These are phyloP conservation scores for Dioscorea zingiberensis DNA, from an alignment of 106 monocot species.

Conservation along the genomic window DNA sequence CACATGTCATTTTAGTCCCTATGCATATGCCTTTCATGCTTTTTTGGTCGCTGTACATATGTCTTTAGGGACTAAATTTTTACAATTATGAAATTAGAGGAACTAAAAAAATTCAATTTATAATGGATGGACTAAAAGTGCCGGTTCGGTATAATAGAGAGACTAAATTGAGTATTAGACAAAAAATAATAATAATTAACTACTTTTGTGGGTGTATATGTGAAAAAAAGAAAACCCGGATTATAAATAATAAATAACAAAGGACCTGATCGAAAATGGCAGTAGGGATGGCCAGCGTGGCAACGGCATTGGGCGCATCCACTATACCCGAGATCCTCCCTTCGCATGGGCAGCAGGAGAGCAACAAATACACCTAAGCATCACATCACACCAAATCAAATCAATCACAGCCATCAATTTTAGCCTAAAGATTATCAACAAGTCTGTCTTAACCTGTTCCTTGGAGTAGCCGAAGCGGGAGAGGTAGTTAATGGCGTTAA, in stretches of 20 bases:
- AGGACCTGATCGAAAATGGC: conserved; percentile 82
- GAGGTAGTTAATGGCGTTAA: conserved; percentile 80
- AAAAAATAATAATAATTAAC: too few relatives aligned
- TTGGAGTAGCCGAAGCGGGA: conserved; percentile 81
- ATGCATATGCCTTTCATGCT: too few relatives aligned
- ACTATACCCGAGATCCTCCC: conserved; percentile 92
- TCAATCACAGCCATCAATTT: neutral
- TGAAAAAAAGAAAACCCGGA: too few relatives aligned
- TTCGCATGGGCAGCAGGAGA: conserved; percentile 84
- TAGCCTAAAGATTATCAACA: neutral
- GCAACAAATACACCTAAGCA: conserved; percentile 64
- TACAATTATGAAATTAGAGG: too few relatives aligned
- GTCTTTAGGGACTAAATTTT: too few relatives aligned
- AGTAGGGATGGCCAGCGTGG: conserved; percentile 76
- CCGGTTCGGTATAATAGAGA: too few relatives aligned
- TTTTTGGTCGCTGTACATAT: too few relatives aligned
- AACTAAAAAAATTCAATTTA: too few relatives aligned
- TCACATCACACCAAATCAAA: neutral
- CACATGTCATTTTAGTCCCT: too few relatives aligned
- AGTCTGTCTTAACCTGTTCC: conserved; percentile 43
- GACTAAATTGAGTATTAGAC: too few relatives aligned
- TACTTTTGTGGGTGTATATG: too few relatives aligned
- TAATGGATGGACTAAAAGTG: neutral
- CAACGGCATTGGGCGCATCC: conserved; percentile 79
- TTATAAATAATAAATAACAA: too few relatives aligned